Base-by-base conservation (phyloP, 768 basidiomycete species). In the Lentinula aciculospora region DNA sequence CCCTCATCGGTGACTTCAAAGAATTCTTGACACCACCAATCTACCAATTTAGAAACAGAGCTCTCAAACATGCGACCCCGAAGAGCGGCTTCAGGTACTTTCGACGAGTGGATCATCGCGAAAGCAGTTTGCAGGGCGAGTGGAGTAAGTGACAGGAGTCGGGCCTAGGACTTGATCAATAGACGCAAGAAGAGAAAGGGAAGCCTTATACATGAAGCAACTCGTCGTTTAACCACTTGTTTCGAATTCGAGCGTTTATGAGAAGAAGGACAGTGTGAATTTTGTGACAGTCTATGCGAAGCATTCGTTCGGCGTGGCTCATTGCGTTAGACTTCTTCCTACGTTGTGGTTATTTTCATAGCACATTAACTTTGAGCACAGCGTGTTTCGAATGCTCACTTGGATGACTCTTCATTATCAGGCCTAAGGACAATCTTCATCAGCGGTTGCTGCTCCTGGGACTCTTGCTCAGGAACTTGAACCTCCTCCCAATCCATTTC, bases 51-150 rank as follows among this genome's bases (percentile, higher is more conserved):
- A 32, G 76, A 75, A 21, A 97, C 74, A 3, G 93, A 89, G 13
- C 79, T 76, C 71, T 98, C 93, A 67, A 98, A 99, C 62, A 94
- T 79, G 6, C 91, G 85, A 1, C 92, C 92, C 9, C 97, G 86
- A 64, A 85, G 84, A 54, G 83, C 81, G 13, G 82, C 78, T 60
- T 97, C 92, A 1, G 96, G 93, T 21, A 91, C 72, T 58, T 84
- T 80, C 39, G 89, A 82, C 69, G 91, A 86, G 74, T 89, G 84
- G 69, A 94, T 94, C 70, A 83, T 78, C 10, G 80, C 77, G 71
- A 99, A 94, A 9, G 88, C 79, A 53, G 85, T 86, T 68, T 95
- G 92, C 9, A 96, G 74, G 17, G 81, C 65, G 25, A 94, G 76
- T 1, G 97, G 97, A 0, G 89, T 85, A 40, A 94, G 69, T 7